Conservation (phyloP, 2,329 filamentous ascomycete species). For the Kalaharituber pfeilii region DNA sequence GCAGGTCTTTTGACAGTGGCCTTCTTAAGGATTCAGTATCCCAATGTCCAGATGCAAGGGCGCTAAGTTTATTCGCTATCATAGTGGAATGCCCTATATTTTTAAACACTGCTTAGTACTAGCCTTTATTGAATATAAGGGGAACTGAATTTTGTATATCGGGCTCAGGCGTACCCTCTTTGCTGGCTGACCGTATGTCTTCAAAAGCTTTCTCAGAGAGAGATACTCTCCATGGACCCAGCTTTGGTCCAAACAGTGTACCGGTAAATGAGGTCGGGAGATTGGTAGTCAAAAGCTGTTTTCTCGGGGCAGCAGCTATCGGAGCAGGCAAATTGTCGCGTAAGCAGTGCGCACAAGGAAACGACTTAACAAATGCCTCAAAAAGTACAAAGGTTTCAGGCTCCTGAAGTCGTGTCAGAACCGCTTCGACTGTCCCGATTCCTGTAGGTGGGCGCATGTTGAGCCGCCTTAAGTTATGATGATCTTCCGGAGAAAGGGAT, state of each 20-base stretch:
- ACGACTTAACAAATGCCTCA: background rate
- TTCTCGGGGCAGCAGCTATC: too few species aligned
- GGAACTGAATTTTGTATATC: too few species aligned
- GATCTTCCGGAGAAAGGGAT: background rate
- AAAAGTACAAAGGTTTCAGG: background rate
- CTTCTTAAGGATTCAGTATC: background rate
- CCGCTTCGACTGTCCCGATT: background rate
- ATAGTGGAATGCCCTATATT: background rate
- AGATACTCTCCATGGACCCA: background rate
- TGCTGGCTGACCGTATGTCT: background rate
- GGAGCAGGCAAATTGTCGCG: background rate
- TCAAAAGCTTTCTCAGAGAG: background rate
- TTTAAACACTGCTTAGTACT: too few species aligned
- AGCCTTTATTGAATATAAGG: too few species aligned
- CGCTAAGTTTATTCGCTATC: background rate
- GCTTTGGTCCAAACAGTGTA: background rate
- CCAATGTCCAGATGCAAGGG: background rate
- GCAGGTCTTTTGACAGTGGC: background rate
- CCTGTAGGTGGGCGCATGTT: background rate
- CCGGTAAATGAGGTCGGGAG: background rate
- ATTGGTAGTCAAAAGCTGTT: background rate
- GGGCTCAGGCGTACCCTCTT: background rate
- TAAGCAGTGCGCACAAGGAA: background rate
- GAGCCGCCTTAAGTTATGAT: background rate
- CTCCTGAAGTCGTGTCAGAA: background rate